phyloP scores from a whole-genome alignment of 73 alveolate species.

The Urostyla sp. region DNA sequence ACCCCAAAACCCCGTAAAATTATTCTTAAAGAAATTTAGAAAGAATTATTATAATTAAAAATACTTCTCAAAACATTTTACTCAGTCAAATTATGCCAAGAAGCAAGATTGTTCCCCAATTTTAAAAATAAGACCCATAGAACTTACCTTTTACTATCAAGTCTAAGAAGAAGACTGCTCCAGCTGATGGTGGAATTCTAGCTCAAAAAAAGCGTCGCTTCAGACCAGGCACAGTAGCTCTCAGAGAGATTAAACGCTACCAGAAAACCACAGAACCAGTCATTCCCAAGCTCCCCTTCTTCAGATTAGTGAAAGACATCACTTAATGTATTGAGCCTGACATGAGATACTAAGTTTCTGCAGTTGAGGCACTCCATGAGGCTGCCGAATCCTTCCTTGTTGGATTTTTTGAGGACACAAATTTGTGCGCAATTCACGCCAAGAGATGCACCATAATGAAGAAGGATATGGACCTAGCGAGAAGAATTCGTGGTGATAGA shows the following conservation, averaged over 20 bases:
- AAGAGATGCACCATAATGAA: conserved; percentile 73
- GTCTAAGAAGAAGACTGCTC: too few relatives aligned
- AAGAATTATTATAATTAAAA: too few relatives aligned
- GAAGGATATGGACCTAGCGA: conserved; percentile 75
- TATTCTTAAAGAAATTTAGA: too few relatives aligned
- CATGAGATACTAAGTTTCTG: conserved; percentile 42
- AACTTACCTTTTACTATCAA: too few relatives aligned
- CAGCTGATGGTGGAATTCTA: too few relatives aligned
- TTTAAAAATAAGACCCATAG: too few relatives aligned
- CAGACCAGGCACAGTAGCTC: conserved; percentile 75
- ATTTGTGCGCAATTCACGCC: conserved; percentile 78
- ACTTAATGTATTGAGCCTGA: conserved; percentile 12
- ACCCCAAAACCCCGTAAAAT: too few relatives aligned
- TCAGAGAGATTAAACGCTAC: conserved; percentile 67
- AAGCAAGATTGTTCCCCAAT: too few relatives aligned
- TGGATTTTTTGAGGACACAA: conserved; percentile 74
- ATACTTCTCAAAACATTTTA: too few relatives aligned
- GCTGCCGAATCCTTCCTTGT: conserved; percentile 68
- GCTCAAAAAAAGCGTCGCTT: too few relatives aligned
- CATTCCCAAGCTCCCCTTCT: conserved; percentile 66
- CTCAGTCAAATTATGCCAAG: too few relatives aligned
- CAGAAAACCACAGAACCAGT: conserved; percentile 65
- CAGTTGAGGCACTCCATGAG: conserved; percentile 67
- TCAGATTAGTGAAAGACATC: conserved; percentile 67
- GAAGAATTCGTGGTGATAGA: conserved; percentile 79